A percentile compares a stretch with the other conserved stretches of the same genome.
These are phyloP conservation scores for Rosa chinensis DNA, from an alignment of 306 rosid genomes.

Conservation along the genomic window DNA sequence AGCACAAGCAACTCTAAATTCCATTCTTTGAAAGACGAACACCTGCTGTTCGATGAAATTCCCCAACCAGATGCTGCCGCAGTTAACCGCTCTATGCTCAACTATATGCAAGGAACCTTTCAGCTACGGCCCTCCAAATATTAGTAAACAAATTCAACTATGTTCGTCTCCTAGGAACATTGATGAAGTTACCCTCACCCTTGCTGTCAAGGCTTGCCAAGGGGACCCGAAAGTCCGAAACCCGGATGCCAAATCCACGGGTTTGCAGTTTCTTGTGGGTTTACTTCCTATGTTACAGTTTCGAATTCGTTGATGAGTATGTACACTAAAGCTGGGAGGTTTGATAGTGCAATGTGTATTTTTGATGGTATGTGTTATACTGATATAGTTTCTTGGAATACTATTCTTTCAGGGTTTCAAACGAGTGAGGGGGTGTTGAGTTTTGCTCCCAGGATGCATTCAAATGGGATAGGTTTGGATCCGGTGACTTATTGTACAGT, in stretches of 20 bases:
- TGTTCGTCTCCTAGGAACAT: conserved; percentile 26
- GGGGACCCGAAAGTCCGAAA: conserved; percentile 30
- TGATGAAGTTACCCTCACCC: conserved; percentile 52
- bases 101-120: conserved; percentile 44
- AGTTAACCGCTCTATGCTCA: conserved; percentile 46
- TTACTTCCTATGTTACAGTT: conserved; percentile 41
- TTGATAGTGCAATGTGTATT: conserved; percentile 43
- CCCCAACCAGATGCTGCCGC: conserved; percentile 44
- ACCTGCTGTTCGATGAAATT: conserved; percentile 48
- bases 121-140: conserved; percentile 46
- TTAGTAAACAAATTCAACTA: conserved; percentile 37
- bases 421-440: conserved; percentile 54
- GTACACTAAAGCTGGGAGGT: conserved; percentile 63
- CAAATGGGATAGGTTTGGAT: conserved; percentile 55
- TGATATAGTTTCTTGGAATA: conserved; percentile 84
- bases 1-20: conserved; percentile 12
- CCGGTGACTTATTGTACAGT: conserved; percentile 61
- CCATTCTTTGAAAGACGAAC: conserved; percentile 38
- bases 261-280: conserved; percentile 46
- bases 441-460: conserved; percentile 60
- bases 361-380: conserved; percentile 53
- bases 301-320: conserved; percentile 79
- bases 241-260: conserved; percentile 67
- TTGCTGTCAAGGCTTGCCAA: conserved; percentile 76
- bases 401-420: conserved; percentile 69